Base-by-base conservation (phyloP, 2,329 filamentous ascomycete species). In the Paecilomyces variotii region DNA sequence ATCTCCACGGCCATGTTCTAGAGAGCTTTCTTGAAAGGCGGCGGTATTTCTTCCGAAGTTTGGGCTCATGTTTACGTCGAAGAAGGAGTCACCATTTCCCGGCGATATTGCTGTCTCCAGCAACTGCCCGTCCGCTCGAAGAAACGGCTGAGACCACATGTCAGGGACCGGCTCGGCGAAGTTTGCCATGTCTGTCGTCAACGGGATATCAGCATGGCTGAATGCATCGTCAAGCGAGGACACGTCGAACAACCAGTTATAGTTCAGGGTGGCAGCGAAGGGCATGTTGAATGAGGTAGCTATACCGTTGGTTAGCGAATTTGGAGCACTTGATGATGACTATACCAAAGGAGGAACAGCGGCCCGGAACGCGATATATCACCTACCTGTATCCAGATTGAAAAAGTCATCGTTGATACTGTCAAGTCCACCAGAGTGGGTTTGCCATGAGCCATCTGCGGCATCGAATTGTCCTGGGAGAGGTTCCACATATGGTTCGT, bases 251-350 rank as follows among this genome's bases (percentile, higher is more conserved):
- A 87, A 67, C 83, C 84, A 87, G 59, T 82, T 84, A 65, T 86
- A 86, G 58, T 86, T 84, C 61, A 77, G 77, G 60, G 83, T 82
- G 1, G 84, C 85, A 2, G 84, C 85, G 67, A 84, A 87, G 4
- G 84, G 84, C 72, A 85, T 84, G 57, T 87, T 86, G 67, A 87
- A 87, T 0, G 83, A 85, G 64, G 79, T 84, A 30, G 84, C 83
- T 67, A 57, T 7, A 28, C 9, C 9, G 0, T n/a, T 19, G 1
- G n/a, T 63, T 19, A 63, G 57, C 14, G 5, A 35, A 24, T 32
- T 45, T 55, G 55, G 59, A 26, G 25, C 25, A 14, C n/a, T 12
- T 53, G 2, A 27, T 27, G 25, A 26, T 49, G 53, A 5, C 50
- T 4, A 52, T 52, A 7, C 25, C 24, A 26, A 10, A 24, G 7